Percentiles rank a stretch among this genome's conserved stretches.
Evolutionary conservation across 2,329 filamentous ascomycete species (phyloP).

Genomic region (Trichoderma sp.): DNA sequence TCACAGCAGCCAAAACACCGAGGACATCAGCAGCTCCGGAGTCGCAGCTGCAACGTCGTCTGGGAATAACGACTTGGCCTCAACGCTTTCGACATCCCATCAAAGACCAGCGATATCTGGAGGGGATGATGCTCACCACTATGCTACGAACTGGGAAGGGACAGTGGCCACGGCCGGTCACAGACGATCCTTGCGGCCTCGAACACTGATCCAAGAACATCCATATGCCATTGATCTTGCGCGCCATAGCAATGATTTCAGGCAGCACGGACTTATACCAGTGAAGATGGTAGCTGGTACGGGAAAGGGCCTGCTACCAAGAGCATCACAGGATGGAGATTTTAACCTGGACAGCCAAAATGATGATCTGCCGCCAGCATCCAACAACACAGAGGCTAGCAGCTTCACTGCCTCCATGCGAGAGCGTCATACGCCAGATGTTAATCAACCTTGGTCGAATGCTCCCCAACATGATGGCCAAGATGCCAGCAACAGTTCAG

Average conservation of each 20-base stretch:
- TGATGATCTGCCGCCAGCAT: constrained; percentile 33
- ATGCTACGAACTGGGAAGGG: constrained; percentile 28
- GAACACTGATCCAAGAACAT: constrained; percentile 63
- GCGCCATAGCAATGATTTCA: constrained; percentile 54
- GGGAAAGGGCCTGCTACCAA: constrained; percentile 37
- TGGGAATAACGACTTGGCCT: background rate
- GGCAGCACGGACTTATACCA: constrained; percentile 56
- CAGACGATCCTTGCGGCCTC: constrained; percentile 56
- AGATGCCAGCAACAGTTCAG: constrained; percentile 36
- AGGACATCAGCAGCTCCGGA: background rate
- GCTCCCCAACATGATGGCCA: constrained; percentile 34
- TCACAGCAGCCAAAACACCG: background rate
- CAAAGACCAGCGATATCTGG: background rate
- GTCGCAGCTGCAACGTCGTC: background rate
- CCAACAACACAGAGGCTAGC: constrained; percentile 39
- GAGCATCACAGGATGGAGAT: constrained; percentile 52
- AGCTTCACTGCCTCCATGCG: constrained; percentile 25
- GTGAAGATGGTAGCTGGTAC: constrained; percentile 44
- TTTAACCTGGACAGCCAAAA: constrained; percentile 55
- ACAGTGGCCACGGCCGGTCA: constrained; percentile 36
- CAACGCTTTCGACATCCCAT: background rate
- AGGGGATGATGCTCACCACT: constrained; percentile 4
- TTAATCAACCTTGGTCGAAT: constrained; percentile 31
- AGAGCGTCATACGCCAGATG: constrained; percentile 26
- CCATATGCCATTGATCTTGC: constrained; percentile 60